Evolutionary conservation across 257 asterid genomes (phyloP).

Genomic region (Solanum verrucosum): DNA sequence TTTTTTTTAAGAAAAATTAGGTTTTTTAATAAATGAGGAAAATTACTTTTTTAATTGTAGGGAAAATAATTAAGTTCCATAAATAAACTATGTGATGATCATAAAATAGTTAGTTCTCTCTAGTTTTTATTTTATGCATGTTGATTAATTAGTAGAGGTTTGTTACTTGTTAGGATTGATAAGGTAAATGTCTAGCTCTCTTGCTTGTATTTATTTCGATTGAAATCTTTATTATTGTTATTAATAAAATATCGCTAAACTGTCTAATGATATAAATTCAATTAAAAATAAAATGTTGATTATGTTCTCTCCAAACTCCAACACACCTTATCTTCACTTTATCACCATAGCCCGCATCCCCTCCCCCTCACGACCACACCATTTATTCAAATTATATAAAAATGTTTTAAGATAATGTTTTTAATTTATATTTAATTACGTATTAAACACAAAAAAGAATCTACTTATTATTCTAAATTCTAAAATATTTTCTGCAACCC

Average conservation of each 20-base stretch:
- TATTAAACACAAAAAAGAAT: not conserved
- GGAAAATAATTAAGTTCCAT: not conserved
- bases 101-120: not conserved
- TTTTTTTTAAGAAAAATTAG: not conserved
- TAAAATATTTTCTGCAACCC: no score
- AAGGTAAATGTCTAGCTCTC: no score
- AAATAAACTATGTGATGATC: accelerated
- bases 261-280: not conserved
- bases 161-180: not conserved
- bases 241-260: no score
- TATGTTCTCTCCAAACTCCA: not conserved
- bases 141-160: not conserved
- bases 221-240: no score
- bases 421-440: not conserved
- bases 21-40: not conserved
- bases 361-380: no score
- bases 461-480: not conserved
- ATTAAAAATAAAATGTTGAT: not conserved
- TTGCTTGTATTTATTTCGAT: no score
- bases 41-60: not conserved
- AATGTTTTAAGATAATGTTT: not conserved
- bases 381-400: not conserved
- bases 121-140: not conserved
- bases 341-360: accelerated
- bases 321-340: not conserved